Base-by-base conservation (phyloP, 768 basidiomycete species). In the Mycena albidolilacea region DNA sequence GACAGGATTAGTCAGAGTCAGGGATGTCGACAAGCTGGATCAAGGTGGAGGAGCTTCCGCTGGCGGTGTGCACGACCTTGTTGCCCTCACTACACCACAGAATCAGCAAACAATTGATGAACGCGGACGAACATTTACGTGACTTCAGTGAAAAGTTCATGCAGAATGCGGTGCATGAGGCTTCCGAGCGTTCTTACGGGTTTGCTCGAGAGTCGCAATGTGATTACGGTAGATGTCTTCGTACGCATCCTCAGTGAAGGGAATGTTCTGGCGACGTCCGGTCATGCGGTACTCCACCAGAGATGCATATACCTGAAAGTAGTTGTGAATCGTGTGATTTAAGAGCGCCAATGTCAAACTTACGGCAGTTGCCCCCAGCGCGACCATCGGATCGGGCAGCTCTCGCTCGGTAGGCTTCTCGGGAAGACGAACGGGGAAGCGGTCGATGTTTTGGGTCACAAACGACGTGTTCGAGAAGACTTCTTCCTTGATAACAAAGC, bases 11-110 rank as follows among this genome's bases (percentile, higher is more conserved):
- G 14, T 70, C 69, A 41, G 69, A 63, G 15, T 70, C 62, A 38
- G 69, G 62, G 12, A 70, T 17, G 39, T 70, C 69, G 9, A 57
- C 54, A 15, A 70, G 62, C 17, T 58, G 39, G 60, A 70, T 64
- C 23, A 70, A 54, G 30, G 69, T 70, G 43, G 69, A 41, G 17
- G 69, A 70, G 44, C 69, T 70, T 5, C 69, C 69, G 35, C 52
- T n/a, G 3, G 62, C 35, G 7, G 69, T 64, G 35, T 70, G 61
- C 7, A 35, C 43, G 7, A 43, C 23, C 10, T 38, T 11, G 69
- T 38, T 41, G 35, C 10, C 21, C 1, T 52, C 37, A 37, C 68
- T 69, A 50, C 35, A 64, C 52, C 5, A 15, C 1, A 30, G 1
- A 50, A 43, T 60, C 15, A 69, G 59, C n/a, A 35, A 30, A 30